phyloP scores from a whole-genome alignment of 352 stramenopile species.

The Saprolegnia parasitica region DNA sequence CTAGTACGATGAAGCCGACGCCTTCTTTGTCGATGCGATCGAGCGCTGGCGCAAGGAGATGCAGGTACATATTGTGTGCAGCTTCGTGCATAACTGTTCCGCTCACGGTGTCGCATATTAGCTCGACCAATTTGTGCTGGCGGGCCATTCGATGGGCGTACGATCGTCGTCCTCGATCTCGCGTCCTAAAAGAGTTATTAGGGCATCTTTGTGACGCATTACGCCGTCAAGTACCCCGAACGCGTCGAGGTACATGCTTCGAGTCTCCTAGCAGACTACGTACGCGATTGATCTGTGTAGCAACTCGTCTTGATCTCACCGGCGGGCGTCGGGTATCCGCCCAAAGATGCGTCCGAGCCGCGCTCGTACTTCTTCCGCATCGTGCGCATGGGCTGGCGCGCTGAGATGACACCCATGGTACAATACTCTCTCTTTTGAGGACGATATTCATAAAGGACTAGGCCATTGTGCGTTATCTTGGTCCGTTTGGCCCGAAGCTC shows the following conservation, averaged over 20 bases:
- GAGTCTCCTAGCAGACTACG: not conserved
- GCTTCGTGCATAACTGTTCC: not conserved
- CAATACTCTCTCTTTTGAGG: not conserved
- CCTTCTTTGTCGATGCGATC: slow-evolving; percentile 76
- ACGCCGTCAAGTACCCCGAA: slow-evolving; percentile 61
- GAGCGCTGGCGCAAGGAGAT: slow-evolving; percentile 69
- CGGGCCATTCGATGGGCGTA: slow-evolving; percentile 77
- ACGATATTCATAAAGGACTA: slow-evolving; percentile 27
- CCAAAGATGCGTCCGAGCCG: slow-evolving; percentile 41
- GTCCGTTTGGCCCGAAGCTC: slow-evolving; percentile 50
- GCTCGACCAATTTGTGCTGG: slow-evolving; percentile 72
- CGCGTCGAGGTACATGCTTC: slow-evolving; percentile 40
- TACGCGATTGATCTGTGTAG: not conserved
- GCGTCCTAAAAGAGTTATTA: slow-evolving; percentile 25
- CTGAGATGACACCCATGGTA: slow-evolving; percentile 73
- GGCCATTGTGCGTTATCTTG: slow-evolving; percentile 58
- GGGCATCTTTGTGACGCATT: slow-evolving; percentile 81
- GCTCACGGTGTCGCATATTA: slow-evolving; percentile 25
- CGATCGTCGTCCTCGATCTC: slow-evolving; percentile 15
- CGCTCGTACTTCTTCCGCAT: slow-evolving; percentile 33
- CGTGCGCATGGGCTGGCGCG: slow-evolving; percentile 37
- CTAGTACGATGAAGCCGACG: slow-evolving; percentile 67
- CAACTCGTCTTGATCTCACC: slow-evolving; percentile 75
- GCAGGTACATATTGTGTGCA: slow-evolving; percentile 35
- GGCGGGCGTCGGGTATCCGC: slow-evolving; percentile 42